A percentile compares a stretch with the other conserved stretches of the same genome.
Conservation (phyloP, 176 grass and related monocot species). For the Zoysia pacifica region DNA sequence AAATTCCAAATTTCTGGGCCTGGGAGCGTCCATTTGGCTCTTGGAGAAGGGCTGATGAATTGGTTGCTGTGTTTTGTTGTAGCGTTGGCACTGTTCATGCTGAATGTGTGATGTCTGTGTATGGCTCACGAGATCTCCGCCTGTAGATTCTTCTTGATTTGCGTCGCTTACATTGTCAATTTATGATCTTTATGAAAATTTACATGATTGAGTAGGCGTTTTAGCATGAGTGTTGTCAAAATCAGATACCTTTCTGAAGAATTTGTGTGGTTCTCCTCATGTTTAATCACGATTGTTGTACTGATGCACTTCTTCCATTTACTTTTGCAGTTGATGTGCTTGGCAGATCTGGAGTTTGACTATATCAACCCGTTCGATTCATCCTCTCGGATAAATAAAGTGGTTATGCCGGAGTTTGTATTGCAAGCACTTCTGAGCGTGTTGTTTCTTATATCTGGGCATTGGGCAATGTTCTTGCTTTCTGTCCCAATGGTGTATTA, state of each 20-base stretch:
- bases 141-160: background rate
- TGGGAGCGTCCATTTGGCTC: background rate
- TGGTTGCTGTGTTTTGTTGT: background rate
- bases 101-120: background rate
- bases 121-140: background rate
- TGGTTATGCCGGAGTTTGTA: conserved; percentile 79
- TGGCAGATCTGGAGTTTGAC: conserved; percentile 96
- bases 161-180: background rate
- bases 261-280: background rate
- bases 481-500: conserved; percentile 78
- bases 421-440: conserved; percentile 67
- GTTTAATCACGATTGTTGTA: conserved; percentile 18
- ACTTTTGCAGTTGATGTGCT: conserved; percentile 73
- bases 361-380: conserved; percentile 97
- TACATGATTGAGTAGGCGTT: background rate
- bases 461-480: conserved; percentile 89
- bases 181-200: background rate
- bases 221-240: background rate
- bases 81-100: background rate
- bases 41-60: background rate
- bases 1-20: background rate
- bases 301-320: conserved; percentile 14
- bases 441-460: conserved; percentile 78
- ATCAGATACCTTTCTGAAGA: background rate
- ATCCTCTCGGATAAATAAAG: conserved; percentile 86